These are phyloP conservation scores for Tieghemostelium lacteum DNA, from an alignment of 78 protist genomes.

Conservation along the genomic window DNA sequence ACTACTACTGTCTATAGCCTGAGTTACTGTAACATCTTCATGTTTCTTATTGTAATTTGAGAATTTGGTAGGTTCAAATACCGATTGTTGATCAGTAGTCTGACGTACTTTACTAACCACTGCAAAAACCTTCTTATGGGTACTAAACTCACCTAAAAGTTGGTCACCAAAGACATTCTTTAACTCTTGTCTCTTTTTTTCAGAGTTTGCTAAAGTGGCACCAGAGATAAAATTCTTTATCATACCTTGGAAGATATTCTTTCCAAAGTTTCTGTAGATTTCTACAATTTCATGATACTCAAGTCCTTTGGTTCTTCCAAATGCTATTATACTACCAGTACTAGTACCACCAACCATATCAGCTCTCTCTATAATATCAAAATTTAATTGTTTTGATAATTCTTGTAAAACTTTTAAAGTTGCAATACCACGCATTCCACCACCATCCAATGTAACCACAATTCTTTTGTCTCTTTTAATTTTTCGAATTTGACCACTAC, in stretches of 20 bases:
- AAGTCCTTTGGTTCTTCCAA: not conserved
- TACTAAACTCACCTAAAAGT: not conserved
- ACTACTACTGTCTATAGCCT: constrained; percentile 9
- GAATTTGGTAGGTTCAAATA: not conserved
- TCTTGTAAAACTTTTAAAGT: constrained; percentile 3
- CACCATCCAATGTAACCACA: constrained; percentile 38
- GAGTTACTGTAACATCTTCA: not conserved
- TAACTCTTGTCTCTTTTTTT: constrained; percentile 5
- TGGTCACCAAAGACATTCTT: not conserved
- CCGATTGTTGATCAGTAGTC: constrained; percentile 14
- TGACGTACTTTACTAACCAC: not conserved
- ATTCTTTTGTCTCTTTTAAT: not conserved
- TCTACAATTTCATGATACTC: constrained; percentile 1
- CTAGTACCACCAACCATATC: constrained; percentile 24
- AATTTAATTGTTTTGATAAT: not conserved
- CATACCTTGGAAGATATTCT: constrained; percentile 22
- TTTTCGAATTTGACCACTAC: no score
- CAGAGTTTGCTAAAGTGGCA: constrained; percentile 7
- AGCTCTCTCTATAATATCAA: constrained; percentile 11
- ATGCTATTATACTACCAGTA: constrained; percentile 23
- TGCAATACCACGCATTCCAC: constrained; percentile 45
- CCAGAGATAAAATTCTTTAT: constrained; percentile 5
- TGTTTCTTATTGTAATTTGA: constrained; percentile 10
- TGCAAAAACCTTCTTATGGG: constrained; percentile 1
- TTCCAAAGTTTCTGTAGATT: constrained; percentile 36